Base-by-base conservation (phyloP, 805 yeast genomes). In the Vanderwaltozyma yarrowii region DNA sequence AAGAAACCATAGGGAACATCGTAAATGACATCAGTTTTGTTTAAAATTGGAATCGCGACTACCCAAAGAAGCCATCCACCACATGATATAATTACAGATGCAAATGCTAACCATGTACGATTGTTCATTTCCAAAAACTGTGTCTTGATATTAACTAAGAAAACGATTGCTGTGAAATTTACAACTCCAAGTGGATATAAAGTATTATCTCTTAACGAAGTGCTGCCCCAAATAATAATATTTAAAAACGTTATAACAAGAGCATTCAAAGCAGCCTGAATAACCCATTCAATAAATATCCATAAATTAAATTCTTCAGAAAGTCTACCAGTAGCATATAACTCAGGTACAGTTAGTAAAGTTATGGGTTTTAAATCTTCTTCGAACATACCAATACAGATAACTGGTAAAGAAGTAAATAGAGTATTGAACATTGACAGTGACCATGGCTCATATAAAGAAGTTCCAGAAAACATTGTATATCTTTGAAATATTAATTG, bases 371-470 rank as follows among this genome's bases (percentile, higher is more conserved):
- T 70, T 55, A 92, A 67, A 52, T 92, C 99, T 54, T 81, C 82
- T 51, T 89, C 95, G 60, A 92, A 81, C 76, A 88, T 84, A n/a
- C 99, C 99, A 37, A 92, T 68, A 52, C 94, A 82, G 28, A 92
- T 60, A 2, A 92, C 97, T 0, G 96, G 88, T 36, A 92, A 66
- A 0, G 96, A 85, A 0, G 98, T 89, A 64, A 92, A 94, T 44
- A 92, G 69, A 0, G 98, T 94, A 58, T 92, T 94, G 66, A 83
- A 92, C 96, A 94, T 88, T 0, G 96, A 84, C 42, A 92, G 69
- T 2, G 97, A 88, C 95, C 96, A 88, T 30, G 89, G 80, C 55
- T 94, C 98, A 60, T 85, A 92, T 47, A 89, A 60, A 0, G 96
- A 86, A 0, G 95, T 78, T 2, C 98, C 98, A 0, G 97, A 83